Percentiles rank a stretch among this genome's conserved stretches.
phyloP scores from a whole-genome alignment of 2,329 filamentous ascomycete genomes.

The Fonsecaea multimorphosa region DNA sequence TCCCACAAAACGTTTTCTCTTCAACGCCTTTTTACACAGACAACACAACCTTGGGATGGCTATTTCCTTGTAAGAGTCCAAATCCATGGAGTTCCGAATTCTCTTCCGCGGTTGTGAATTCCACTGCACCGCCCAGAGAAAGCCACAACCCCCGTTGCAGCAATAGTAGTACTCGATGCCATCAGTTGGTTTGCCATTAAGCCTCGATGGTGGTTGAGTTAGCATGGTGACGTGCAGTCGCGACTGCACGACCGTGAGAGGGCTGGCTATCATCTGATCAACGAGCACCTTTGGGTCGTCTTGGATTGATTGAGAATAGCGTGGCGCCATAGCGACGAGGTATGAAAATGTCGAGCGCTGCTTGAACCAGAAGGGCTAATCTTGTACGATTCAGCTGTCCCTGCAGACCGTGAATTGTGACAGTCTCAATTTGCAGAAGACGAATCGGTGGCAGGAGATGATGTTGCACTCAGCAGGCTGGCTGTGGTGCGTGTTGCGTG shows the following conservation, averaged over 20 bases:
- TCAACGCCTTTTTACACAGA: background rate
- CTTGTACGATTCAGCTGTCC: background rate
- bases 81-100: background rate
- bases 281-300: background rate
- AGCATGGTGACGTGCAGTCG: background rate
- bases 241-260: background rate
- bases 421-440: too few species aligned
- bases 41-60: conserved; percentile 7
- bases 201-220: background rate
- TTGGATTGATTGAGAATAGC: background rate
- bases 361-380: background rate
- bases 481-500: background rate
- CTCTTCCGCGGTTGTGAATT: conserved; percentile 1
- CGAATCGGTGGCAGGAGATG: background rate
- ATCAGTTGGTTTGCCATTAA: background rate
- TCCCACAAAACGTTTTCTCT: too few species aligned
- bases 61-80: background rate
- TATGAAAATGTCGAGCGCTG: background rate
- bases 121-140: conserved; percentile 18
- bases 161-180: conserved; percentile 21
- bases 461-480: background rate
- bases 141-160: conserved; percentile 3
- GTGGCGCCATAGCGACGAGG: background rate
- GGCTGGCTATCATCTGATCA: background rate
- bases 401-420: background rate